Base-by-base conservation (phyloP, 331 rosid genomes). In the Malus hybrid region DNA sequence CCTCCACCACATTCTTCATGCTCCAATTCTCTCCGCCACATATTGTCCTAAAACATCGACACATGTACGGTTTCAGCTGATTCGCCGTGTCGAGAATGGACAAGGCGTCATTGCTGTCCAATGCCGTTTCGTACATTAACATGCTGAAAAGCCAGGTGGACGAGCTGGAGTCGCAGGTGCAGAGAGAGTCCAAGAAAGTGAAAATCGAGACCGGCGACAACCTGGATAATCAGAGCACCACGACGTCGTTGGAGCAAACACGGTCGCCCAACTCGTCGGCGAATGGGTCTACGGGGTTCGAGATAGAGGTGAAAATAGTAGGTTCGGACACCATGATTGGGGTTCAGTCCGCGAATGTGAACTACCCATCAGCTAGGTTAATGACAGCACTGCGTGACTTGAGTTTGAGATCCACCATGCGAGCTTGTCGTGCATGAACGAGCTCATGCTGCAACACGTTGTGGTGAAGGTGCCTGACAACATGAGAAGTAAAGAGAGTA, bases 101-200 rank as follows among this genome's bases (percentile, higher is more conserved):
- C n/a, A n/a, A n/a, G n/a, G n/a, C n/a, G n/a, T n/a, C n/a, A n/a
- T n/a, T 91, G 72, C 53, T 94, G 3, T 88, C 96, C 0, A 97
- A 94, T 22, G 97, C 99, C 5, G 93, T 94, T 1, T 81, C 89
- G n/a, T 94, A 92, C 79, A 94, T 94, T 76, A 86, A 82, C 70
- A 84, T 87, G 70, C 82, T 94, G 10, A 88, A 86, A 30, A 19
- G 80, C 1, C 92, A 85, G 83, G 74, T 94, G 30, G 89, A 88
- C 4, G 90, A 84, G 2, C 18, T 91, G 32, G 90, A 93, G 19
- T 75, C 88, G 0, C 82, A 81, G 60, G 26, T 84, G 3, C 82
- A 79, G 24, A 80, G 69, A 63, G 79, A 82, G 13, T 16, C 80
- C 0, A 89, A 88, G 80, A 91, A 69, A 32, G 78, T 80, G 65